Evolutionary conservation across 805 yeast species (phyloP), one percentile per base, ranked within the genome.

Genomic region (Myxozyma lipomycoides): DNA sequence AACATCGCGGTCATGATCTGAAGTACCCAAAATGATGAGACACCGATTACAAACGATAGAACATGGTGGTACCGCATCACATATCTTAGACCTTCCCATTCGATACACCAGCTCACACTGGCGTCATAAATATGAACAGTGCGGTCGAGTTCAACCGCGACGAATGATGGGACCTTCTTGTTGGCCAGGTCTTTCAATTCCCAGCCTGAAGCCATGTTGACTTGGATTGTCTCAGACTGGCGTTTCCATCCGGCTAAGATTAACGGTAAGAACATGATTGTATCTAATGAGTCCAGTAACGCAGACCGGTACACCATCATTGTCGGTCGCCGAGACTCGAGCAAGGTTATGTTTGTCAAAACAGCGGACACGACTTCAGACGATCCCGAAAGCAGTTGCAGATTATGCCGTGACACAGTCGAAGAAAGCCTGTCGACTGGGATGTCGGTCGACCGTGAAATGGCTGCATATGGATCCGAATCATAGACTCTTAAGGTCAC

Each of bases 1-100:
- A 46, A 5, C 19, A 24, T 30, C n/a, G 55, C 51, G 9, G 54
- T 43, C 7, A 46, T 32, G 32, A 56, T 45, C 41, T 64, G 67
- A n/a, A 61, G 49, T 17, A 40, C 46, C 69, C 69, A 66, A 43
- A 66, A 57, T 21, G 58, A 19, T 6, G 49, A 35, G 3, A 63
- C 62, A 5, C 64, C 67, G 19, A 62, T 34, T 2, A 62, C 22
- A 40, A 63, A 63, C 24, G 59, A 47, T 2, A 53, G 30, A 17
- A 61, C 5, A 9, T 60, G 45, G 46, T 61, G 59, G 18, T 64
- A 52, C 43, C 66, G 55, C 66, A 66, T 61, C 17, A 61, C 49
- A 45, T 62, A 66, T 19, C 69, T 56, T 7, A 66, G 26, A 15
- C 70, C 70, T 10, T 45, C 47, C 70, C 68, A 66, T 43, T 64